These are phyloP conservation scores for Coffea canephora DNA, from an alignment of 257 asterid genomes.

Conservation along the genomic window DNA sequence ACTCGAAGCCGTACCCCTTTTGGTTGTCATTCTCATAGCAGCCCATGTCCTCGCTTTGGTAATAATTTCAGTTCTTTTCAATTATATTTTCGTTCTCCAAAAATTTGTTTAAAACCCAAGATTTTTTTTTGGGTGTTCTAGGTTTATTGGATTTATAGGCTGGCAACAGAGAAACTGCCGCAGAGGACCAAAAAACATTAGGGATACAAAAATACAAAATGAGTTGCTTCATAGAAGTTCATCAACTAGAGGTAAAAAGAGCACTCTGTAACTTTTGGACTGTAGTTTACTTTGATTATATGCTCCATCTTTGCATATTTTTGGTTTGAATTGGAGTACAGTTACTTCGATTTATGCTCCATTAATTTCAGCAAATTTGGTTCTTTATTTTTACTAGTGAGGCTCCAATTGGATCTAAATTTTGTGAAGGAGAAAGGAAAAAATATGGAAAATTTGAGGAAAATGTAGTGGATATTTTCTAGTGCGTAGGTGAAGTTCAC, in stretches of 20 bases:
- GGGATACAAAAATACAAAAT: constrained; percentile 1
- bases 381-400: not conserved
- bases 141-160: constrained; percentile 84
- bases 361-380: not conserved
- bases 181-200: constrained; percentile 55
- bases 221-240: not conserved
- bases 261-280: not conserved
- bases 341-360: no score
- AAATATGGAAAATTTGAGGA: not conserved
- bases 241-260: constrained; percentile 1
- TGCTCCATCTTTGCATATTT: not conserved
- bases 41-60: constrained; percentile 26
- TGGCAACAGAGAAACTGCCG: constrained; percentile 79
- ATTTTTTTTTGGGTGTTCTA: constrained; percentile 12
- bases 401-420: not conserved
- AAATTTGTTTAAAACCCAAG: not conserved
- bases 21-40: constrained; percentile 24
- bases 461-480: not conserved
- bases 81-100: not conserved
- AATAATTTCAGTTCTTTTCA: not conserved
- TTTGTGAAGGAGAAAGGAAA: not conserved
- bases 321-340: no score
- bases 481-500: not conserved
- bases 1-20: constrained; percentile 22
- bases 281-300: not conserved